Conservation (phyloP, 2,329 filamentous ascomycete genomes). For the Penicillium sp. region DNA sequence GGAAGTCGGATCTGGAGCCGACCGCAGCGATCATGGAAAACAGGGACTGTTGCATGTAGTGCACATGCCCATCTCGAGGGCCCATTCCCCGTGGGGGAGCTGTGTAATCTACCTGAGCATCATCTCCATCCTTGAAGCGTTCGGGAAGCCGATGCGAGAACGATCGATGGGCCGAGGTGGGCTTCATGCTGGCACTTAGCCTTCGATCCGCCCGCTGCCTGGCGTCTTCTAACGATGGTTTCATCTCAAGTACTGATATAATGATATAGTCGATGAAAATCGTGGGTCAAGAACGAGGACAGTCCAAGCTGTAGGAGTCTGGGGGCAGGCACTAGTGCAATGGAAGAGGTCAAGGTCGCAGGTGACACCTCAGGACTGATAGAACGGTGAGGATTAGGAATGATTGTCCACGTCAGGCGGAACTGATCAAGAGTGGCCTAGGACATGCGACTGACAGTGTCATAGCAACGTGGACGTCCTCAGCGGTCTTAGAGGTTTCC, state of each 20-base stretch:
- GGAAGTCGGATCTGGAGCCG: constrained; percentile 77
- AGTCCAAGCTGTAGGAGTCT: constrained; percentile 6
- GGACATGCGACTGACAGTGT: constrained; percentile 13
- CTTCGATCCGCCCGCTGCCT: constrained; percentile 45
- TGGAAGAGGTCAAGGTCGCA: constrained; percentile 15
- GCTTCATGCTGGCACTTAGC: constrained; percentile 43
- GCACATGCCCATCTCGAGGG: constrained; percentile 44
- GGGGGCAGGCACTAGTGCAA: constrained; percentile 7
- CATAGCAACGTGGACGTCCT: constrained; percentile 14
- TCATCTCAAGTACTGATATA: constrained; percentile 26
- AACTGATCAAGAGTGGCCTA: constrained; percentile 9
- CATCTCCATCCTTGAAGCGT: constrained; percentile 57
- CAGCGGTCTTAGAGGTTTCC: no score
- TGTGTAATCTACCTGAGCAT: constrained; percentile 60
- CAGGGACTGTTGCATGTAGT: constrained; percentile 88
- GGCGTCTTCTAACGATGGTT: constrained; percentile 39
- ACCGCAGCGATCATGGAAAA: constrained; percentile 90
- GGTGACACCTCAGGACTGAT: constrained; percentile 22
- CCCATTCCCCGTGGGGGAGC: constrained; percentile 47
- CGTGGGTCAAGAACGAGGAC: not conserved
- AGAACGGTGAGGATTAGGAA: constrained; percentile 15
- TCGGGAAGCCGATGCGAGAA: constrained; percentile 56
- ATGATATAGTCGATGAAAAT: constrained; percentile 5
- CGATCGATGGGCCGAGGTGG: constrained; percentile 41
- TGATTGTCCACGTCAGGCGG: constrained; percentile 14